Evolutionary conservation across 2,329 filamentous ascomycete species (phyloP), one percentile per base, ranked within the genome.

Genomic region (Botryotinia calthae): DNA sequence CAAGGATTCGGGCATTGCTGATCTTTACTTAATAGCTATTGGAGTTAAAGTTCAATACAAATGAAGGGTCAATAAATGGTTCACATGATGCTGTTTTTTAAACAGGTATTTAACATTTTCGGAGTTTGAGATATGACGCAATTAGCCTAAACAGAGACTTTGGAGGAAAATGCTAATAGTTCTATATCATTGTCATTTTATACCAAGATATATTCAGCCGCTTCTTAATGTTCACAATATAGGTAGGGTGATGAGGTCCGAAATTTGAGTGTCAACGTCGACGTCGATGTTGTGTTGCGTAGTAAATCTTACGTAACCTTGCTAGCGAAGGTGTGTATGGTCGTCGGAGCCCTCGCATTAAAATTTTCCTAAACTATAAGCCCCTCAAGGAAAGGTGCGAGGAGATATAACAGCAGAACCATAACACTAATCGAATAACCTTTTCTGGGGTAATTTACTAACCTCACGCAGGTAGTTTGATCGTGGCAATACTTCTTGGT

Each of bases 361-460:
- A 62, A 12, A 62, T 40, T 25, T 62, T n/a, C 8, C 22, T 40
- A 37, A 7, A 37, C 37, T 1, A 25, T 10, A 16, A 25, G 22
- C 14, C 34, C 37, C 37, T 34, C 31, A 62, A n/a, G 25, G 37
- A 42, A 42, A 62, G 1, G 40, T 62, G 42, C 59, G 59, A 42
- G 59, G 37, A 62, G 34, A 62, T 54, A 54, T 54, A 54, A n/a
- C 37, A 37, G 34, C 3, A 62, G 25, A 62, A 14, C 59, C 25
- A 62, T 62, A 62, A 40, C 59, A n/a, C 59, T 42, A 42, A 62
- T 14, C 34, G 25, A 62, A 40, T 62, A 62, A 61, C 58, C 37
- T 61, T 61, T 61, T 37, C 58, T 61, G 58, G 58, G 58, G 58
- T 61, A 61, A 42, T 34, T n/a, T 37, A 18, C 59, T 62, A 62